A percentile compares a stretch with the other conserved stretches of the same genome.
phyloP scores from a whole-genome alignment of 192 early-diverging fungal species.

The Entomortierella parvispora region DNA sequence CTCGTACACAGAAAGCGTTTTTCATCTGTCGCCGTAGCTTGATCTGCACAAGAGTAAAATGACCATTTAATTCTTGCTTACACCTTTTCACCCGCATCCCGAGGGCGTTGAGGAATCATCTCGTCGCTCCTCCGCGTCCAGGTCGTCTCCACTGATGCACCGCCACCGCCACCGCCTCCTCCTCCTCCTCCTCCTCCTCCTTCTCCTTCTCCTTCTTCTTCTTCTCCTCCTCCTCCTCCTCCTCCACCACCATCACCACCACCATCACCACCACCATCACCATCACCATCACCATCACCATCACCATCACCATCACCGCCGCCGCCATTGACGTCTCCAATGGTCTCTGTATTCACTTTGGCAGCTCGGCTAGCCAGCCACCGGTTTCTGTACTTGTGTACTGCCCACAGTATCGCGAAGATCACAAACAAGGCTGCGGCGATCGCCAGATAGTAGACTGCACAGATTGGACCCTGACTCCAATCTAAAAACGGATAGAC shows the following conservation, averaged over 20 bases:
- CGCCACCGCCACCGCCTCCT: slow-evolving; percentile 9
- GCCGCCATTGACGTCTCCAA: not conserved
- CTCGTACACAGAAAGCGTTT: too few relatives aligned
- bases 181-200: not conserved
- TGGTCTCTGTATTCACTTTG: slow-evolving; percentile 28
- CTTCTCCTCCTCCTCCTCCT: not conserved
- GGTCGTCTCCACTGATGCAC: too few relatives aligned
- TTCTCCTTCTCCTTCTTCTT: not conserved
- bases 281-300: not conserved
- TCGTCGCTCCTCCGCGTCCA: too few relatives aligned
- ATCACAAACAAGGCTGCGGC: slow-evolving; percentile 19
- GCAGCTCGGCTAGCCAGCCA: slow-evolving; percentile 13
- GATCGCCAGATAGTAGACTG: slow-evolving; percentile 29
- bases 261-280: too few relatives aligned
- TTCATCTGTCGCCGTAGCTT: too few relatives aligned
- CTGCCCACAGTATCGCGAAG: slow-evolving; percentile 17
- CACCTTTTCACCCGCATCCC: too few relatives aligned
- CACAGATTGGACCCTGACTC: slow-evolving; percentile 26
- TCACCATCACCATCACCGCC: not conserved
- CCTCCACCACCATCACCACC: too few relatives aligned
- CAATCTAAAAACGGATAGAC: slow-evolving; percentile 52
- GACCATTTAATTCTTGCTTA: too few relatives aligned
- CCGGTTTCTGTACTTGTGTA: slow-evolving; percentile 38
- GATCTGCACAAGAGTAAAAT: too few relatives aligned
- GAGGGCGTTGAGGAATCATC: too few relatives aligned